These are phyloP conservation scores for Aechmea fasciata DNA, from an alignment of 176 grass and related monocot genomes.

Conservation along the genomic window DNA sequence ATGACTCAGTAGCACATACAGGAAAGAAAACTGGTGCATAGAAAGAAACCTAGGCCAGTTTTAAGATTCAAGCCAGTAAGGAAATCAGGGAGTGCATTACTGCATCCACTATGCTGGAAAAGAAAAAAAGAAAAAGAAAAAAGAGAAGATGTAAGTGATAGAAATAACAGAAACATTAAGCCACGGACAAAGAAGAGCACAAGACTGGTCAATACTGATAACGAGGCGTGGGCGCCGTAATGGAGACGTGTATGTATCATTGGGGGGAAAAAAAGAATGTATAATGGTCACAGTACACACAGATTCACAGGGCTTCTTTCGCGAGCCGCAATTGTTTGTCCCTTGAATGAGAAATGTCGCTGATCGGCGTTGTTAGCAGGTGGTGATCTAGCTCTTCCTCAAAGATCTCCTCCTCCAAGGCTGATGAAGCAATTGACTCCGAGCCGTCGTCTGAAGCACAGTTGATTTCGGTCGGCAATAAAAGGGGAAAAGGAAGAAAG, in stretches of 20 bases:
- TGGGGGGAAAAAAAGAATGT: too few relatives aligned
- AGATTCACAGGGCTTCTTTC: constrained; percentile 10
- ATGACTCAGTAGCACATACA: too few relatives aligned
- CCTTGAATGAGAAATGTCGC: constrained; percentile 43
- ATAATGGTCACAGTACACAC: neutral
- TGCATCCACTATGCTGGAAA: too few relatives aligned
- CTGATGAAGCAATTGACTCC: constrained; percentile 44
- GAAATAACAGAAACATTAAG: too few relatives aligned
- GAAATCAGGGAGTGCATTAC: too few relatives aligned
- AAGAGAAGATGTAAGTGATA: too few relatives aligned
- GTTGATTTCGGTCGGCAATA: constrained; percentile 9
- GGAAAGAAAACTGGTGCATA: too few relatives aligned
- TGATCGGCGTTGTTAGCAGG: constrained; percentile 56
- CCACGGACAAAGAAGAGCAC: too few relatives aligned
- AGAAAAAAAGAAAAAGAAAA: too few relatives aligned
- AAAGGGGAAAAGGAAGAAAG: constrained; percentile 9
- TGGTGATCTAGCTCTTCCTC: constrained; percentile 45
- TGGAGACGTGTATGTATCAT: too few relatives aligned
- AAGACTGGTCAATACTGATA: neutral
- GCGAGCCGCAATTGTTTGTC: constrained; percentile 17
- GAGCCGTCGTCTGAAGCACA: constrained; percentile 54
- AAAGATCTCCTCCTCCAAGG: constrained; percentile 33
- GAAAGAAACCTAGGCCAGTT: too few relatives aligned
- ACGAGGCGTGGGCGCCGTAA: neutral
- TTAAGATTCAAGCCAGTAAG: too few relatives aligned